These are phyloP conservation scores for Boletus huronensis DNA, from an alignment of 768 basidiomycete genomes.

Conservation along the genomic window DNA sequence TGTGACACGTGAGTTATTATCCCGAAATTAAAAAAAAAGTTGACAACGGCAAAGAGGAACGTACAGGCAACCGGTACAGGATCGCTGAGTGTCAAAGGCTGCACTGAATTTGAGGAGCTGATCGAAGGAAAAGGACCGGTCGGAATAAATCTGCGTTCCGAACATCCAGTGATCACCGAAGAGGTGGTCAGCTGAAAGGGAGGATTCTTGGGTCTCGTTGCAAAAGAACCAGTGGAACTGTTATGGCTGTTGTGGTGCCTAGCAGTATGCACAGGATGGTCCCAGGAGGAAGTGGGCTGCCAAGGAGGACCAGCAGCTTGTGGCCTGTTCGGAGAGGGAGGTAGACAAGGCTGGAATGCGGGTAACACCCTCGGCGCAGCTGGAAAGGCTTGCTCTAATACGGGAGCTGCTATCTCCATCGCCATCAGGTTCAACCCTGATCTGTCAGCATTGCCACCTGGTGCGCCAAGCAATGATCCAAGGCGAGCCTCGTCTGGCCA, in stretches of 20 bases:
- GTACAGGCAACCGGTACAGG: slow-evolving; percentile 12
- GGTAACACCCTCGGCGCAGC: not conserved
- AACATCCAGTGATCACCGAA: not conserved
- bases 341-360: not conserved
- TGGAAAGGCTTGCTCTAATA: slow-evolving; percentile 1
- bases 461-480: not conserved
- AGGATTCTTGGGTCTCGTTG: not conserved
- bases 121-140: not conserved
- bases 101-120: not conserved
- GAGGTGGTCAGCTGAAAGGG: not conserved
- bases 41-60: not conserved
- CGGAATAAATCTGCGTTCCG: not conserved
- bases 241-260: not conserved
- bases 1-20: slow-evolving; percentile 5
- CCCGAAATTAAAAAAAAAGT: not conserved
- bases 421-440: not conserved
- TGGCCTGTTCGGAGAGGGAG: not conserved
- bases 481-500: not conserved
- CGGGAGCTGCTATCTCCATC: not conserved
- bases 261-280: not conserved
- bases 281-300: slow-evolving; percentile 4
- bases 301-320: not conserved
- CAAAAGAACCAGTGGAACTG: not conserved
- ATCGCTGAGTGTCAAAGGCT: not conserved
- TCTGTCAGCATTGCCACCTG: not conserved